Evolutionary conservation across 371 early-diverging fungal genomes (phyloP).

Genomic region (Lichtheimia ramosa): DNA sequence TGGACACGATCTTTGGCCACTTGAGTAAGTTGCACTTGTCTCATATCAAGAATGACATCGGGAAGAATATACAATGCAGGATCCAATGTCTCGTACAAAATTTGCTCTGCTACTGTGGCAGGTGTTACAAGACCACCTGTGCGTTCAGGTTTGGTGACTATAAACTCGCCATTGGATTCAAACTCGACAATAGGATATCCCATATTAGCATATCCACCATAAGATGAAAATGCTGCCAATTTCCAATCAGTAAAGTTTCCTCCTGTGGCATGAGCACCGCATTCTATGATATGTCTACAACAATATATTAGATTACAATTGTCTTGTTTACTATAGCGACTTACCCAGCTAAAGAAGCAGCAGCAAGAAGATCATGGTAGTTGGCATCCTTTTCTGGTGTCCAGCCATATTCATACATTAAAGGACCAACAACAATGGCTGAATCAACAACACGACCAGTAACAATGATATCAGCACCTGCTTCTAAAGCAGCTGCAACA

Average conservation of each 20-base stretch:
- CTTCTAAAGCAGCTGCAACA: conserved; percentile 60
- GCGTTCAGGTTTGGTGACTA: conserved; percentile 68
- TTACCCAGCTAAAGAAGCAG: conserved; percentile 71
- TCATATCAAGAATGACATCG: conserved; percentile 73
- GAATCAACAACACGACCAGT: conserved; percentile 77
- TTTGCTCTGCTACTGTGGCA: conserved; percentile 69
- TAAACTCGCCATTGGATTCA: conserved; percentile 30
- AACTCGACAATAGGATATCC: conserved; percentile 43
- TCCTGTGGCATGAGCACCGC: conserved; percentile 76
- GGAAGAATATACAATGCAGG: conserved; percentile 71
- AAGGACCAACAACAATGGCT: conserved; percentile 62
- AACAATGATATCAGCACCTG: conserved; percentile 70
- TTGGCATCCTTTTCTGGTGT: conserved; percentile 12
- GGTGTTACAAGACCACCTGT: conserved; percentile 70
- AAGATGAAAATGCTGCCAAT: conserved; percentile 52
- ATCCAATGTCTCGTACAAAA: conserved; percentile 71
- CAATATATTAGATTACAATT: no score
- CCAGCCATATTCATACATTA: conserved; percentile 62
- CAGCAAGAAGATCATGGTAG: conserved; percentile 66
- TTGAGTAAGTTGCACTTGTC: conserved; percentile 59
- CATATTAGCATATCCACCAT: conserved; percentile 69
- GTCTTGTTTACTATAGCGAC: no score
- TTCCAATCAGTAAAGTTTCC: conserved; percentile 80
- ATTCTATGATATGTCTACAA: conserved; percentile 79
- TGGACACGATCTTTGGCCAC: conserved; percentile 58